These are phyloP conservation scores for Candida nitratophila DNA, from an alignment of 805 yeast genomes.

Conservation along the genomic window DNA sequence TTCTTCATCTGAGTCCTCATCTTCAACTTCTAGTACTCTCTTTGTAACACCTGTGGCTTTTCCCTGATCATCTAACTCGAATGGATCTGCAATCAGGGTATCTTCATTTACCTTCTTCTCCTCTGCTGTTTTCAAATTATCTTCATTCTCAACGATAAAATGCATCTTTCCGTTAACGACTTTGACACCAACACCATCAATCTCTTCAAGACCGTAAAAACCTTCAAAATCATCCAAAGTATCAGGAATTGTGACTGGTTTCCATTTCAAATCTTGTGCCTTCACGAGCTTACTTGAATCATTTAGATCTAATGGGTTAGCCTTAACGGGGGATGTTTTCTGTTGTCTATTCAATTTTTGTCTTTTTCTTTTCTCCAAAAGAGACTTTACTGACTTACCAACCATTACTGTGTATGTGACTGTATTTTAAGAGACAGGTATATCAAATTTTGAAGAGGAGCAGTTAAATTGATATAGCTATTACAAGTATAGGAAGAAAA, in stretches of 20 bases:
- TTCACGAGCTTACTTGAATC: slow-evolving; percentile 29
- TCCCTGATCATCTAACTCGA: slow-evolving; percentile 12
- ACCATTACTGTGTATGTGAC: neutral
- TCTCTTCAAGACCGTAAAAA: slow-evolving; percentile 86
- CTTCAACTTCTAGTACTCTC: slow-evolving; percentile 12
- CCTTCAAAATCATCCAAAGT: slow-evolving; percentile 85
- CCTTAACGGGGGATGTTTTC: neutral
- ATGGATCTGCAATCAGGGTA: slow-evolving; percentile 11
- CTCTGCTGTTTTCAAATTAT: slow-evolving; percentile 13
- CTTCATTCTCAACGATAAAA: slow-evolving; percentile 39
- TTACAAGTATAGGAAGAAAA: too few relatives aligned
- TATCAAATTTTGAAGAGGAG: too few relatives aligned
- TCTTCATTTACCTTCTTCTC: slow-evolving; percentile 7
- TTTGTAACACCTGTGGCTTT: slow-evolving; percentile 18
- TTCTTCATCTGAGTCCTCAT: slow-evolving; percentile 16
- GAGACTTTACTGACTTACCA: neutral
- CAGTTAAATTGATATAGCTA: too few relatives aligned
- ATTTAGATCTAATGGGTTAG: neutral
- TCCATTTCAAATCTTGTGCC: slow-evolving; percentile 62
- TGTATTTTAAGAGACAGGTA: too few relatives aligned
- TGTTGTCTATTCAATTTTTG: neutral
- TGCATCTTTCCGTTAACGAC: slow-evolving; percentile 61
- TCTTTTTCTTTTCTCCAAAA: neutral
- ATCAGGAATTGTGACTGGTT: slow-evolving; percentile 73
- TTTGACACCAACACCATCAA: slow-evolving; percentile 86